Evolutionary conservation across 495 filamentous ascomycete species (phyloP), one percentile per base, ranked within the genome.

Genomic region (Bathelium albidoporum): DNA sequence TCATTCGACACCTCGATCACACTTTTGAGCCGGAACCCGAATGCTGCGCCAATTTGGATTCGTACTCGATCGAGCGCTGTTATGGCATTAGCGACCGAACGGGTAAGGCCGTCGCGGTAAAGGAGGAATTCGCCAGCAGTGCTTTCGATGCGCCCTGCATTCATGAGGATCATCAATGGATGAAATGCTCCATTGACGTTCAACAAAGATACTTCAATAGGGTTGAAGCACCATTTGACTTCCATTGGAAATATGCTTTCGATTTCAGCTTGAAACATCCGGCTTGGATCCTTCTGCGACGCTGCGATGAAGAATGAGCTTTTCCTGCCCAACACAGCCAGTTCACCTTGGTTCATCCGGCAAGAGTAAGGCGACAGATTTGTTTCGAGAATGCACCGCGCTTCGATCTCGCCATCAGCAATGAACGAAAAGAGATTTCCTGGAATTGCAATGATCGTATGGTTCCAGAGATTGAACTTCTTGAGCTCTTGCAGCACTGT

Each of bases 81-180:
- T 9, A 61, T 61, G 22, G 59, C 59, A 20, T 61, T 61, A 1
- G 59, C 59, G 29, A 61, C 34, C 10, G 59, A 61, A n/a, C 31
- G 59, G 14, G 59, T 61, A 18, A 61, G 59, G 24, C 59, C 59
- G 31, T 61, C 59, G 3, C 59, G 29, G 26, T 61, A 61, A 12
- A 61, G 59, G 16, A 36, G 20, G 32, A 61, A 61, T 10, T 43
- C 26, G 1, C 59, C 59, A 1, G 11, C 59, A 16, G 59, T 61
- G 22, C 32, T 61, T 43, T 61, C 59, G 22, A 61, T 61, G 29
- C 59, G 59, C 10, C 59, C 59, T 11, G 59, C 59, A 26, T 61
- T 61, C 59, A 61, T 61, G 5, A 61, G 32, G 31, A 61, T 61
- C 59, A 61, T 61, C 16, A 61, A 26, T 18, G 59, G 59, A 43